A percentile compares a stretch with the other conserved stretches of the same genome.
These are phyloP conservation scores for Penicillium paradoxum DNA, from an alignment of 495 filamentous ascomycete genomes.

Conservation along the genomic window DNA sequence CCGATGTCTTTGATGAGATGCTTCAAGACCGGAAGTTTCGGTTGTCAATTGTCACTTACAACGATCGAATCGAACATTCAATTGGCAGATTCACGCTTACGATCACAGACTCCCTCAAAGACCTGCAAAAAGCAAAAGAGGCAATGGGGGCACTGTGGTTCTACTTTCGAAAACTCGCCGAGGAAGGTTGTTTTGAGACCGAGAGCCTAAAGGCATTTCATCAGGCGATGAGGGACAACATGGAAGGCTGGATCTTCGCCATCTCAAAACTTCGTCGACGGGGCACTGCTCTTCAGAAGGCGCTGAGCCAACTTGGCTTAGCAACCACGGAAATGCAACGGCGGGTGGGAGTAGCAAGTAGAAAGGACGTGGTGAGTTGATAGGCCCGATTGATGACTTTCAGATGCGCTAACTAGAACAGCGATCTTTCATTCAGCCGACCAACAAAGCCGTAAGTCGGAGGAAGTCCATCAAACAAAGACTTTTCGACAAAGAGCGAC, in stretches of 20 bases:
- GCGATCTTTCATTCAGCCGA: conserved; percentile 21
- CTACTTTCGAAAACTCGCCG: conserved; percentile 62
- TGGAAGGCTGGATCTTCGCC: conserved; percentile 77
- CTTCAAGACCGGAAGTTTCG: conserved; percentile 79
- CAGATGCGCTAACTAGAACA: conserved; percentile 11
- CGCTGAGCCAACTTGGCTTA: conserved; percentile 57
- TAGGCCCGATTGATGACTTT: not conserved
- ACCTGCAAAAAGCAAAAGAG: conserved; percentile 71
- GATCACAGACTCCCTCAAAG: conserved; percentile 69
- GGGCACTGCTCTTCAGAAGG: conserved; percentile 53
- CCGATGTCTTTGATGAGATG: conserved; percentile 83
- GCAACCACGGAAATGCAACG: conserved; percentile 75
- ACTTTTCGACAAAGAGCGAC: conserved; percentile 19
- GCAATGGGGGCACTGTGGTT: conserved; percentile 70
- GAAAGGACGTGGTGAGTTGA: conserved; percentile 48
- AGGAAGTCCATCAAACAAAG: conserved; percentile 20
- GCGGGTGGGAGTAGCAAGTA: conserved; percentile 67
- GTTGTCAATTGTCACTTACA: conserved; percentile 73
- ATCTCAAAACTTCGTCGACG: conserved; percentile 65
- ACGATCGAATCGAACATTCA: conserved; percentile 87
- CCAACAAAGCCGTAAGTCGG: conserved; percentile 9
- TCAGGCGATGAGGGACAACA: conserved; percentile 75
- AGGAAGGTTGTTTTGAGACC: conserved; percentile 46
- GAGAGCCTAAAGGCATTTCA: conserved; percentile 58
- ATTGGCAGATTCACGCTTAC: conserved; percentile 68